phyloP scores from a whole-genome alignment of 2,329 filamentous ascomycete genomes.

The Cordyceps cicadae region DNA sequence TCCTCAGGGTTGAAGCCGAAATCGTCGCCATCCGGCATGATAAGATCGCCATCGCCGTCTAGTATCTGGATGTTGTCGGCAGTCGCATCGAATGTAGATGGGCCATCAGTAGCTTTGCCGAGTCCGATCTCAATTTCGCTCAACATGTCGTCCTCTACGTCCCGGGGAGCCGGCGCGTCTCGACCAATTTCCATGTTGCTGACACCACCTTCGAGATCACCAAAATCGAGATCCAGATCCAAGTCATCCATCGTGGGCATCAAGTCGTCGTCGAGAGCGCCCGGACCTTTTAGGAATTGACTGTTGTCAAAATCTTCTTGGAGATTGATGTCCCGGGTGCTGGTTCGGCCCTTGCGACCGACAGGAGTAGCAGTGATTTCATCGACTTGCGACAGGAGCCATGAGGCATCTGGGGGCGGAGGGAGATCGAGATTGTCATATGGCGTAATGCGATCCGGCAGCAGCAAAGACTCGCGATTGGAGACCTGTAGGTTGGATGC shows the following conservation, averaged over 20 bases:
- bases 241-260: constrained; percentile 56
- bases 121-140: constrained; percentile 53
- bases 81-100: constrained; percentile 45
- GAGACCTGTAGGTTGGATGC: constrained; percentile 73
- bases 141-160: constrained; percentile 62
- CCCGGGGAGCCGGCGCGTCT: constrained; percentile 63
- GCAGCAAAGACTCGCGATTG: constrained; percentile 75
- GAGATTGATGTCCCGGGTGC: constrained; percentile 58
- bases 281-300: constrained; percentile 68
- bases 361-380: constrained; percentile 46
- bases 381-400: constrained; percentile 70
- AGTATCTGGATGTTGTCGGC: constrained; percentile 51
- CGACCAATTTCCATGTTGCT: constrained; percentile 75
- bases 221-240: constrained; percentile 62
- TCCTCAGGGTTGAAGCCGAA: constrained; percentile 57
- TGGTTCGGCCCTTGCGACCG: constrained; percentile 49
- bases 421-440: constrained; percentile 71
- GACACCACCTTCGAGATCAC: constrained; percentile 58
- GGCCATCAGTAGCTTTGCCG: constrained; percentile 49
- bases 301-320: constrained; percentile 65
- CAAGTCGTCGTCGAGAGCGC: constrained; percentile 49
- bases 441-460: constrained; percentile 88
- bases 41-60: constrained; percentile 55
- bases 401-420: constrained; percentile 79
- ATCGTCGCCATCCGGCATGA: constrained; percentile 48